Conservation (phyloP, 192 early-diverging fungal species). For the Backusella liffmaniae region DNA sequence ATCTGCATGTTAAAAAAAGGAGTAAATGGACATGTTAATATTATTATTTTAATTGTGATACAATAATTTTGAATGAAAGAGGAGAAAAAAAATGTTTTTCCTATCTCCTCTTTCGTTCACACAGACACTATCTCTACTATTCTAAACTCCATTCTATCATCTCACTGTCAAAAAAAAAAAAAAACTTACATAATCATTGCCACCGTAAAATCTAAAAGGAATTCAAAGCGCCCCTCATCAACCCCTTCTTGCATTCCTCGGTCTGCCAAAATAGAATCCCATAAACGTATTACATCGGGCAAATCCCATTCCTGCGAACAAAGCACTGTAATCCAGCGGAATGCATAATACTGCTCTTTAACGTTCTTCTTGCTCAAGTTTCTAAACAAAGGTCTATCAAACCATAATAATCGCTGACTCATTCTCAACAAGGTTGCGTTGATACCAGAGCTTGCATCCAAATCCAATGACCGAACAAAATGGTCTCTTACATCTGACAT, state of each 20-base stretch:
- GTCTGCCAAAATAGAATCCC: slow-evolving; percentile 78
- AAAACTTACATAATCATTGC: slow-evolving; percentile 66
- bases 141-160: not conserved
- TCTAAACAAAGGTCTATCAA: slow-evolving; percentile 57
- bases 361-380: slow-evolving; percentile 58
- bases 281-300: slow-evolving; percentile 74
- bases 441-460: slow-evolving; percentile 54
- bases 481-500: slow-evolving; percentile 75
- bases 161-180: not conserved
- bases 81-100: not conserved
- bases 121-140: not conserved
- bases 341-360: slow-evolving; percentile 68
- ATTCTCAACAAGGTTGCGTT: slow-evolving; percentile 57
- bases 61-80: not conserved
- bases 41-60: not conserved
- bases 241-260: slow-evolving; percentile 37
- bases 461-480: slow-evolving; percentile 73
- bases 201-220: slow-evolving; percentile 70
- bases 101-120: not conserved
- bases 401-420: slow-evolving; percentile 46
- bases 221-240: slow-evolving; percentile 53
- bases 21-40: not conserved
- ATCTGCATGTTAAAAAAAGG: slow-evolving; percentile 28
- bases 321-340: slow-evolving; percentile 79
- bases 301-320: slow-evolving; percentile 73